Conservation (phyloP, 257 asterid genomes). For the Forsythia suspensa region DNA sequence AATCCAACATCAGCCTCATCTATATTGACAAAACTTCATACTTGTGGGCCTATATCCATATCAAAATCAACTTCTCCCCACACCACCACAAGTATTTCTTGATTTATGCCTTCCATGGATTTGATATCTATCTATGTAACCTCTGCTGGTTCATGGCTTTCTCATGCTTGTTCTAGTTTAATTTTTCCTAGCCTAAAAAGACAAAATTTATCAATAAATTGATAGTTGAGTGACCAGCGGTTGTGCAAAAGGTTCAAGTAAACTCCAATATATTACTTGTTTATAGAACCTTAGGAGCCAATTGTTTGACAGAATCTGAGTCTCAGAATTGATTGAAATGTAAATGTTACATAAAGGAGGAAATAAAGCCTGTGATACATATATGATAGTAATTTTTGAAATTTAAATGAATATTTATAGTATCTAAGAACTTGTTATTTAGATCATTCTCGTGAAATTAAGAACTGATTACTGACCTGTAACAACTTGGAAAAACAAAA, state of each 20-base stretch:
- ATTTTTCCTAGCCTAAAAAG: not conserved
- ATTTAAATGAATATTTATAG: not conserved
- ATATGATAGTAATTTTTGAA: not conserved
- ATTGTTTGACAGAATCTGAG: not conserved
- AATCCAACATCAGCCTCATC: slow-evolving; percentile 6
- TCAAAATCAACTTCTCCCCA: slow-evolving; percentile 1
- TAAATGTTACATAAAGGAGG: not conserved
- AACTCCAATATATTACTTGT: not conserved
- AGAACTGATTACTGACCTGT: not conserved
- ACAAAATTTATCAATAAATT: not conserved
- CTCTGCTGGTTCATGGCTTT: not conserved
- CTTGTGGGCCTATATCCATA: not conserved
- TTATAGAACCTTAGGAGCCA: not conserved
- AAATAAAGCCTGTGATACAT: not conserved
- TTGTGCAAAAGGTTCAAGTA: not conserved
- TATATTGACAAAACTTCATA: not conserved
- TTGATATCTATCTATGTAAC: not conserved
- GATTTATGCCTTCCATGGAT: not conserved
- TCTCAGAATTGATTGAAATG: not conserved
- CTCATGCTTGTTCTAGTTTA: not conserved
- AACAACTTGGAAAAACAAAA: not conserved
- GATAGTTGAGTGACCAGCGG: not conserved
- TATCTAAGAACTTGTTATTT: not conserved
- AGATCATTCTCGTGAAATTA: not conserved
- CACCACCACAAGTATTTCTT: not conserved